Conservation (phyloP, 176 grass and related monocot genomes). For the Bolboschoenus planiculmis region DNA sequence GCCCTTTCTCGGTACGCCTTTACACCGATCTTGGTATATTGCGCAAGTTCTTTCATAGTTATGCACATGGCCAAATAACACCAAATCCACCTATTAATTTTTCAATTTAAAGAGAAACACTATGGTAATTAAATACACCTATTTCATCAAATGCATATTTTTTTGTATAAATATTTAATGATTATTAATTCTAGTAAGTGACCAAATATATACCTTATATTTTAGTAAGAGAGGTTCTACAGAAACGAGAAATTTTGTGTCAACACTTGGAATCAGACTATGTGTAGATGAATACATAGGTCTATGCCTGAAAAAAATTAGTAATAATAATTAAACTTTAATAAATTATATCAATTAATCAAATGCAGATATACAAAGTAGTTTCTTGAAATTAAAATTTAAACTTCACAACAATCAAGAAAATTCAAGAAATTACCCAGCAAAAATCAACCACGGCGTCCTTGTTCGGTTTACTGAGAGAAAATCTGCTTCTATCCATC, state of each 20-base stretch:
- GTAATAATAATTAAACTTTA: not conserved
- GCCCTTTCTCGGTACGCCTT: slow-evolving; percentile 48
- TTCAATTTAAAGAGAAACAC: not conserved
- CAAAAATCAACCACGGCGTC: slow-evolving; percentile 77
- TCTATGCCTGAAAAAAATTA: slow-evolving; percentile 52
- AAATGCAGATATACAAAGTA: not conserved
- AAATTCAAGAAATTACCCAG: slow-evolving; percentile 44
- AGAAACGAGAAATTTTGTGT: slow-evolving; percentile 35
- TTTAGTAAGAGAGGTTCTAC: slow-evolving; percentile 63
- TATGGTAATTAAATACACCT: not conserved
- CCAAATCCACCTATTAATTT: slow-evolving; percentile 66
- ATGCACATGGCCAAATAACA: slow-evolving; percentile 82
- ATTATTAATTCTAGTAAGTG: not conserved
- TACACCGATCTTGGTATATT: slow-evolving; percentile 43
- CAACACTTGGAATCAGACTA: slow-evolving; percentile 37
- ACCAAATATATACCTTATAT: slow-evolving; percentile 39
- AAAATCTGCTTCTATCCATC: slow-evolving; percentile 59
- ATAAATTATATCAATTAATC: not conserved
- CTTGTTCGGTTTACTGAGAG: slow-evolving; percentile 51
- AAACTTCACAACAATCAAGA: slow-evolving; percentile 4
- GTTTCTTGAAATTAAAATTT: not conserved
- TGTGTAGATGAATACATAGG: slow-evolving; percentile 62
- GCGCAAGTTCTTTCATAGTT: slow-evolving; percentile 87
- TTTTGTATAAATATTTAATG: not conserved
- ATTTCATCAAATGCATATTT: not conserved